Evolutionary conservation across 2,329 filamentous ascomycete species (phyloP), one percentile per base, ranked within the genome.

Genomic region (Ascochyta pisi): DNA sequence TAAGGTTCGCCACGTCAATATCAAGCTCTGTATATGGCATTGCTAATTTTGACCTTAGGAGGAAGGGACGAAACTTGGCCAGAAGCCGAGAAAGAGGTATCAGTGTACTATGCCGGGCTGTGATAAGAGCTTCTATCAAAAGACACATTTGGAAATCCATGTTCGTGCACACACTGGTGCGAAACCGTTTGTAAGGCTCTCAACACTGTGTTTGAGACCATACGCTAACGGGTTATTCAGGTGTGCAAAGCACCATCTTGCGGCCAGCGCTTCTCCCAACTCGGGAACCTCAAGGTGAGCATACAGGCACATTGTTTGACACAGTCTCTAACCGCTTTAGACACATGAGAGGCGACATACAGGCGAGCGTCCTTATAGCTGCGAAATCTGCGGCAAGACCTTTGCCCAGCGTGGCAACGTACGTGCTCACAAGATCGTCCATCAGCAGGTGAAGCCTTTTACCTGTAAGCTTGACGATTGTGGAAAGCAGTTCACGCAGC

Each of bases 71-170:
- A 75, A 69, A 58, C 60, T 53, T 43, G 69, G 35, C 4, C 71
- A 73, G 67, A 79, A 73, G 70, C 74, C 78, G 54, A 82, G 83
- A 67, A 95, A 87, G 74, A 80, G 87, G 67, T 92, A 94, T 73
- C 78, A 84, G 16, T 99, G 95, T 77, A 84, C 83, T 19, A 82
- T 92, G 35, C 83, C 86, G 7, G 85, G 85, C 37, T 98, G 94
- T 75, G 81, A 83, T 65, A 96, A 95, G 80, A 86, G 84, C 59
- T 98, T 97, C 75, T 86, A 86, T 57, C 94, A 98, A 72, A 96
- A 94, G 78, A 96, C 93, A 1, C 94, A 98, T 67, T 83, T 97
- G 10, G 90, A 95, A 58, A 97, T 96, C 44, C 95, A 99, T 74
- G 87, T 86, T 41, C 85, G 93, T 62, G 89, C 90, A 4, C 95